Conservation (phyloP, 371 early-diverging fungal genomes). For the Basidiobolus meristosporus region DNA sequence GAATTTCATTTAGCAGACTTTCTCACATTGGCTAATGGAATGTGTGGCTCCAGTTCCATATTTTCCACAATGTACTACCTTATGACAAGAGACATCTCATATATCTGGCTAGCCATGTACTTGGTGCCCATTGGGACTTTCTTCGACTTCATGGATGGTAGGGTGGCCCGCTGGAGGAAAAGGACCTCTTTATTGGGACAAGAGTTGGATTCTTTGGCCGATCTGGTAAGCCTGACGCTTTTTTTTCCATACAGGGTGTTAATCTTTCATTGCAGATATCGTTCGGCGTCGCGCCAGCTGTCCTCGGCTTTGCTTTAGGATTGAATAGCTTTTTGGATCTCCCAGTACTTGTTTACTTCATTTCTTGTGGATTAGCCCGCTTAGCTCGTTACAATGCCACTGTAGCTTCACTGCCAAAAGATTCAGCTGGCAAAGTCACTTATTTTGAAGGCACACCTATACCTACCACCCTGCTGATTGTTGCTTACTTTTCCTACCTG, state of each 20-base stretch:
- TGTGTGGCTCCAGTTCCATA: slow-evolving; percentile 61
- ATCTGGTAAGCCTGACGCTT: slow-evolving; percentile 48
- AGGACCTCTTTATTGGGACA: slow-evolving; percentile 56
- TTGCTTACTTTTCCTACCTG: slow-evolving; percentile 49
- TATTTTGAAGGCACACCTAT: slow-evolving; percentile 91
- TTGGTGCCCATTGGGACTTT: slow-evolving; percentile 60
- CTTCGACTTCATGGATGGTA: slow-evolving; percentile 73
- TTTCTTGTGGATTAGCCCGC: slow-evolving; percentile 74
- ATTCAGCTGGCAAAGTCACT: slow-evolving; percentile 48
- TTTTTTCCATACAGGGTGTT: not conserved
- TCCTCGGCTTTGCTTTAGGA: slow-evolving; percentile 68
- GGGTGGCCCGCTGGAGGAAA: slow-evolving; percentile 72
- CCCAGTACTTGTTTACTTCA: slow-evolving; percentile 59
- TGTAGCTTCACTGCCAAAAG: slow-evolving; percentile 56
- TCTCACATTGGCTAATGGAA: slow-evolving; percentile 75
- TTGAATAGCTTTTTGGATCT: slow-evolving; percentile 66
- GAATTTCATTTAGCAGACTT: slow-evolving; percentile 70
- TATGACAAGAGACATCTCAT: slow-evolving; percentile 40
- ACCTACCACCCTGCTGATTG: slow-evolving; percentile 50
- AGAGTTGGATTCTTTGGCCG: slow-evolving; percentile 68
- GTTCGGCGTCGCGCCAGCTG: slow-evolving; percentile 77
- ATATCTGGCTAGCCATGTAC: slow-evolving; percentile 45
- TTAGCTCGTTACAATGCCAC: slow-evolving; percentile 81
- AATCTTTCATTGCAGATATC: slow-evolving; percentile 42
- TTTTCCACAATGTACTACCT: slow-evolving; percentile 66